These are phyloP conservation scores for Pythium apleroticum DNA, from an alignment of 352 stramenopile species.

Conservation along the genomic window DNA sequence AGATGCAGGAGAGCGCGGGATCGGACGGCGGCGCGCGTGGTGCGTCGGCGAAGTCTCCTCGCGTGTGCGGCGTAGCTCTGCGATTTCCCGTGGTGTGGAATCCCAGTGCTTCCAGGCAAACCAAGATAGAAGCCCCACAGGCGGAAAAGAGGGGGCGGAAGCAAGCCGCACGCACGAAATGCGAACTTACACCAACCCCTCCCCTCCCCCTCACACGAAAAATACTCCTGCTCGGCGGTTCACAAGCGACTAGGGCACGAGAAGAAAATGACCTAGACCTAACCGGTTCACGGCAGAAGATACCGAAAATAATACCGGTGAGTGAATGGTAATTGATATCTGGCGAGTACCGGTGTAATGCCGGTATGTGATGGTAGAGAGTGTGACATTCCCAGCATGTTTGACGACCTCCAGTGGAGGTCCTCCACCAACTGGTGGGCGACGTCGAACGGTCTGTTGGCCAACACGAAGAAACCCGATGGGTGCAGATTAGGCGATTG, in stretches of 20 bases:
- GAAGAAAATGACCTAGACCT: constrained; percentile 6
- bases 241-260: background rate
- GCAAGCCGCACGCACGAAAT: constrained; percentile 1
- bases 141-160: constrained; percentile 1
- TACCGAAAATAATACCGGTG: background rate
- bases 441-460: background rate
- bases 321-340: background rate
- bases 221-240: constrained; percentile 6
- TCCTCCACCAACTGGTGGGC: background rate
- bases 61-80: background rate
- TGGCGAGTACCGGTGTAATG: constrained; percentile 9
- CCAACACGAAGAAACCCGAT: background rate
- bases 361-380: constrained; percentile 6
- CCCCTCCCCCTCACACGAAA: constrained; percentile 17
- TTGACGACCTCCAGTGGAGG: too few species aligned
- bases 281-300: constrained; percentile 15
- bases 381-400: constrained; percentile 7
- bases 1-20: background rate
- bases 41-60: background rate
- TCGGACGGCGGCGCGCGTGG: background rate
- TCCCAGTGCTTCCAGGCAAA: background rate
- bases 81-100: constrained; percentile 7
- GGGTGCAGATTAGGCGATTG: background rate
- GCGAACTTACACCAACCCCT: constrained; percentile 18
- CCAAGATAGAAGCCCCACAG: background rate